These are phyloP conservation scores for Hypoxylon lienhwacheense DNA, from an alignment of 495 filamentous ascomycete species.

Conservation along the genomic window DNA sequence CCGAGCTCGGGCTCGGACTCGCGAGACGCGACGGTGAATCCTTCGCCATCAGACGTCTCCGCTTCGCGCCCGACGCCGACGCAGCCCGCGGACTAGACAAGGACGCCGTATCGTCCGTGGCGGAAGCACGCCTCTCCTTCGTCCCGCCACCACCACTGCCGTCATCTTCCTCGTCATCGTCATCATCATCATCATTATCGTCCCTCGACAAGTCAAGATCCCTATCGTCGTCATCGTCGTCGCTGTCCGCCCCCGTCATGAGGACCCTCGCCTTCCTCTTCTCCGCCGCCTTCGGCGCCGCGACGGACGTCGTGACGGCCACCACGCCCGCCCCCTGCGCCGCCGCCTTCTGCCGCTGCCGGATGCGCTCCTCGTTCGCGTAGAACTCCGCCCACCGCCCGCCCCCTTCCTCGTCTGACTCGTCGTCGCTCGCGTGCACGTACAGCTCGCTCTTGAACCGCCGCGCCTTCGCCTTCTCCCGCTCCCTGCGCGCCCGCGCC, in stretches of 20 bases:
- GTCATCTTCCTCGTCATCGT: constrained; percentile 34
- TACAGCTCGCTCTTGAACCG: constrained; percentile 84
- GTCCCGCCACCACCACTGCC: constrained; percentile 32
- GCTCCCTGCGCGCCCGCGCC: constrained; percentile 56
- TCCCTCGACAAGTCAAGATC: constrained; percentile 26
- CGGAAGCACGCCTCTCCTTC: too few relatives aligned
- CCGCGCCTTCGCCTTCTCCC: constrained; percentile 63
- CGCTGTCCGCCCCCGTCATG: constrained; percentile 25
- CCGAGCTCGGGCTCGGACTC: too few relatives aligned
- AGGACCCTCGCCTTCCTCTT: constrained; percentile 31
- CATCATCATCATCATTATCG: constrained; percentile 29
- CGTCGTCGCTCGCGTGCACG: constrained; percentile 78
- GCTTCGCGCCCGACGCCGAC: constrained; percentile 21
- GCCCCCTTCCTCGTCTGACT: constrained; percentile 67
- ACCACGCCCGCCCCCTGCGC: background rate
- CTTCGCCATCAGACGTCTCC: constrained; percentile 33
- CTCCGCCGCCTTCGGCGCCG: constrained; percentile 13
- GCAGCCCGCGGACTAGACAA: constrained; percentile 34
- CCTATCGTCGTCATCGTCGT: constrained; percentile 43
- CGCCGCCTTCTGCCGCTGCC: constrained; percentile 45
- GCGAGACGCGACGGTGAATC: too few relatives aligned
- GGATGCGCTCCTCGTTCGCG: constrained; percentile 51
- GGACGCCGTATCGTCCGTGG: constrained; percentile 32
- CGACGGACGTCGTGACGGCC: constrained; percentile 18
- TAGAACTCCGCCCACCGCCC: constrained; percentile 72